phyloP scores from a whole-genome alignment of 495 filamentous ascomycete species.

The Pseudevernia furfuracea region DNA sequence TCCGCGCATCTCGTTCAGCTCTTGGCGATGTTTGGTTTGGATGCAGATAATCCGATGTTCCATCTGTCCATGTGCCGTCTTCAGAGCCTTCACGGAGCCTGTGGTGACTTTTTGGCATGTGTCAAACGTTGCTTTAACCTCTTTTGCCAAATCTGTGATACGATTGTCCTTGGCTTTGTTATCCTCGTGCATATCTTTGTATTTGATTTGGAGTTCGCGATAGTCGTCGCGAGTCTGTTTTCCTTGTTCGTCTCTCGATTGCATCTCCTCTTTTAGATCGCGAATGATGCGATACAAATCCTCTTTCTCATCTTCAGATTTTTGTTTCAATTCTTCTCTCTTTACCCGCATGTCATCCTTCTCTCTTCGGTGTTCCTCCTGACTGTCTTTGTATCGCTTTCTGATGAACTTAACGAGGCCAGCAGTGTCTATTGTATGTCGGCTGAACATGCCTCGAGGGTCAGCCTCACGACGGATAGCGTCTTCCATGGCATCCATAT shows the following conservation, averaged over 20 bases:
- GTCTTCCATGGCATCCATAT: background rate
- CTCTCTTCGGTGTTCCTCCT: background rate
- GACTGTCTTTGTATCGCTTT: background rate
- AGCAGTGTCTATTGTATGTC: background rate
- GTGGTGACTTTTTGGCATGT: too few relatives aligned
- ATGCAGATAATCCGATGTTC: too few relatives aligned
- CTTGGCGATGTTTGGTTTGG: too few relatives aligned
- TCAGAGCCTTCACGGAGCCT: too few relatives aligned
- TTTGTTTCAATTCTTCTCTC: background rate
- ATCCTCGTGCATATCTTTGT: background rate
- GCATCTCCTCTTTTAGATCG: too few relatives aligned
- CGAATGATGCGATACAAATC: background rate
- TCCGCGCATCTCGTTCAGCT: too few relatives aligned
- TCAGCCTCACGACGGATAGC: background rate
- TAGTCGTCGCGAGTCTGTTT: background rate
- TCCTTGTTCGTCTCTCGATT: too few relatives aligned
- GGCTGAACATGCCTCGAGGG: background rate
- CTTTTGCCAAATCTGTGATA: background rate
- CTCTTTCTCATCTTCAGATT: background rate
- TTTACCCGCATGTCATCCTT: background rate
- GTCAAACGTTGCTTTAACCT: background rate
- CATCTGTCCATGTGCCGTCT: too few relatives aligned
- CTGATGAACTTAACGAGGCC: background rate
- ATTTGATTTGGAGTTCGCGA: background rate
- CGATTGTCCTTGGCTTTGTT: background rate